phyloP scores from a whole-genome alignment of 164 flowering plant genomes.

The Magnolia sinica region DNA sequence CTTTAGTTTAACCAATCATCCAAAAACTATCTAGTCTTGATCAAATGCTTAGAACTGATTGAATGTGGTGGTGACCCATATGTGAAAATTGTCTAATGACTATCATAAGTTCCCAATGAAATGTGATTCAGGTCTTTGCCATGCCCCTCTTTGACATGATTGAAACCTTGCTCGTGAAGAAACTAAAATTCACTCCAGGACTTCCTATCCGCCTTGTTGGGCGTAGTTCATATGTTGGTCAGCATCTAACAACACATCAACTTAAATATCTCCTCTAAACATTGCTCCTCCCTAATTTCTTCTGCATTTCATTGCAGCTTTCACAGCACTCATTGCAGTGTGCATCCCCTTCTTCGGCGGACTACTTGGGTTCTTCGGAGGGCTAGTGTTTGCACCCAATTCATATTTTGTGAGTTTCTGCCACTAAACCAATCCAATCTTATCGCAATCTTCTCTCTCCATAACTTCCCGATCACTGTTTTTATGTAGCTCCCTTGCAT shows the following conservation, averaged over 20 bases:
- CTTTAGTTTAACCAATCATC: not conserved
- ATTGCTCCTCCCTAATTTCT: not conserved
- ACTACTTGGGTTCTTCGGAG: conserved; percentile 35
- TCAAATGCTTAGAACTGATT: not conserved
- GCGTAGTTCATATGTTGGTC: conserved; percentile 33
- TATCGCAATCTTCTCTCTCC: not conserved
- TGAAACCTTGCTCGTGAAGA: conserved; percentile 23
- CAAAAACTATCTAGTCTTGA: not conserved
- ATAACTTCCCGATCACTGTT: not conserved
- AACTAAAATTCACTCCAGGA: conserved; percentile 18
- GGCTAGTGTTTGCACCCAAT: conserved; percentile 32
- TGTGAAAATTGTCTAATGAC: too few relatives aligned
- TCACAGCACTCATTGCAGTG: conserved; percentile 22
- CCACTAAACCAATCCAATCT: not conserved
- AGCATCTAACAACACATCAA: conserved; percentile 6
- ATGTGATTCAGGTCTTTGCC: conserved; percentile 25
- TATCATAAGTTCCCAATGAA: too few relatives aligned
- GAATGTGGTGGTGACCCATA: not conserved
- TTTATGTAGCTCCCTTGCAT: conserved; percentile 35
- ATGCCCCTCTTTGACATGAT: conserved; percentile 37
- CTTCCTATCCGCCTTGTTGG: conserved; percentile 22
- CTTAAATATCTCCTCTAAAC: not conserved
- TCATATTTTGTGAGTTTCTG: conserved; percentile 30
- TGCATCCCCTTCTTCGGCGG: conserved; percentile 43
- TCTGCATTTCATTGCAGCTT: conserved; percentile 7